A percentile compares a stretch with the other conserved stretches of the same genome.
Evolutionary conservation across 805 yeast genomes (phyloP).

Genomic region (Wickerhamiella kazuoi): DNA sequence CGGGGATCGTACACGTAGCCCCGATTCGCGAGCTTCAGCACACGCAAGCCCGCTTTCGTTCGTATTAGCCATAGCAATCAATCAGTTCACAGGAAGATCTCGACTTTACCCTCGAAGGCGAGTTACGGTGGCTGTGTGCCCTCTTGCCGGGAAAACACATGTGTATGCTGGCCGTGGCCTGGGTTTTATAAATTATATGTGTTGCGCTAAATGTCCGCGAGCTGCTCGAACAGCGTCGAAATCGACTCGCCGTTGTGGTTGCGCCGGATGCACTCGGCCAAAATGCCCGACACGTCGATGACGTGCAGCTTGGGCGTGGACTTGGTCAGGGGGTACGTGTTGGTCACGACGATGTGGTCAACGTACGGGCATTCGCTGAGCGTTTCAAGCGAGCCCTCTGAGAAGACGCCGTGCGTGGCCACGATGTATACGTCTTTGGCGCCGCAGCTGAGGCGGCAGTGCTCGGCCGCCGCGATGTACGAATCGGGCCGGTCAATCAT

Average conservation of each 20-base stretch:
- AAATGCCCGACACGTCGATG: constrained; percentile 84
- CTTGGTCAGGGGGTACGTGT: constrained; percentile 77
- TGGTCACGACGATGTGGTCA: constrained; percentile 85
- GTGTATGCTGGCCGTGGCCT: too few species aligned
- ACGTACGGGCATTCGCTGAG: constrained; percentile 65
- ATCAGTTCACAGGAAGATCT: neutral
- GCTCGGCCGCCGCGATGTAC: constrained; percentile 96
- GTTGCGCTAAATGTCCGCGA: constrained; percentile 27
- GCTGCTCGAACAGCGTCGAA: constrained; percentile 77
- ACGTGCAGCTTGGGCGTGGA: constrained; percentile 56
- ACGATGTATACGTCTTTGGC: constrained; percentile 78
- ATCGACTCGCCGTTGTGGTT: constrained; percentile 97
- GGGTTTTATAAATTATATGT: neutral
- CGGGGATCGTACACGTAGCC: too few species aligned
- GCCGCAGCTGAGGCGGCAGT: constrained; percentile 87
- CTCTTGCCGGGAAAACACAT: too few species aligned
- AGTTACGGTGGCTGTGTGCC: too few species aligned
- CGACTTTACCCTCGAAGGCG: neutral
- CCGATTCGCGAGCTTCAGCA: too few species aligned
- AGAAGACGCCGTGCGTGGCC: constrained; percentile 92
- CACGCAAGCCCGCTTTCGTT: neutral
- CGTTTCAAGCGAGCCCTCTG: constrained; percentile 68
- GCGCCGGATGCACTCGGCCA: constrained; percentile 96
- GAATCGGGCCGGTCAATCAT: constrained; percentile 92
- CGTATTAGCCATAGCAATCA: neutral